Base-by-base conservation (phyloP, 1,139 yeast species). In the Taphrina deformans region DNA sequence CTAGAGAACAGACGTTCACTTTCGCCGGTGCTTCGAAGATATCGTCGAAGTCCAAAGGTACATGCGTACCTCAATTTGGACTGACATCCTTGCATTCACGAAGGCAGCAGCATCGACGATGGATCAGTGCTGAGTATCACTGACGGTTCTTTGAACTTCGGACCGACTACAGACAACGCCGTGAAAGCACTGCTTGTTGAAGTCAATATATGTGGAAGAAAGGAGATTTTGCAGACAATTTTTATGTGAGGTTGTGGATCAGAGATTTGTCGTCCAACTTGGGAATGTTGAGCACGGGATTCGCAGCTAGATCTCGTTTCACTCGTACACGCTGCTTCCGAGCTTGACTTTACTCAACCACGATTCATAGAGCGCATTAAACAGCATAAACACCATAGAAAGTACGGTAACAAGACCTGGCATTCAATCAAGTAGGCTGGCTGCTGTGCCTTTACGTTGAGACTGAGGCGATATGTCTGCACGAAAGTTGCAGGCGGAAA, bases 401-500 rank as follows among this genome's bases (percentile, higher is more conserved):
- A n/a, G n/a, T n/a, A n/a, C n/a, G n/a, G n/a, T n/a, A n/a, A n/a
- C n/a, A n/a, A n/a, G n/a, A n/a, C n/a, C n/a, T n/a, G n/a, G n/a
- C n/a, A n/a, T n/a, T n/a, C n/a, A n/a, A n/a, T n/a, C n/a, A n/a
- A n/a, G n/a, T n/a, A 31, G 35, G 35, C 35, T 31, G 35, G 41
- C 21, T 12, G n/a, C 12, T 12, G 52, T 29, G 41, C 40, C 55
- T 16, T 33, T 18, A 29, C 45, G 12, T 26, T 26, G 23, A 10
- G 12, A 48, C 4, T 9, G 53, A 27, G 23, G 44, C 44, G 61
- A 35, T 6, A 85, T 86, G 90, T 85, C 89, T 62, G 87, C 84
- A 71, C 77, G 89, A 74, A 85, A 85, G 73, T 76, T 85, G 64
- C 86, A 84, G 72, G 66, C 67, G 77, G 99, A 95, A 80, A 90